Evolutionary conservation across 2,329 filamentous ascomycete genomes (phyloP).

Genomic region (Pyricularia grisea): DNA sequence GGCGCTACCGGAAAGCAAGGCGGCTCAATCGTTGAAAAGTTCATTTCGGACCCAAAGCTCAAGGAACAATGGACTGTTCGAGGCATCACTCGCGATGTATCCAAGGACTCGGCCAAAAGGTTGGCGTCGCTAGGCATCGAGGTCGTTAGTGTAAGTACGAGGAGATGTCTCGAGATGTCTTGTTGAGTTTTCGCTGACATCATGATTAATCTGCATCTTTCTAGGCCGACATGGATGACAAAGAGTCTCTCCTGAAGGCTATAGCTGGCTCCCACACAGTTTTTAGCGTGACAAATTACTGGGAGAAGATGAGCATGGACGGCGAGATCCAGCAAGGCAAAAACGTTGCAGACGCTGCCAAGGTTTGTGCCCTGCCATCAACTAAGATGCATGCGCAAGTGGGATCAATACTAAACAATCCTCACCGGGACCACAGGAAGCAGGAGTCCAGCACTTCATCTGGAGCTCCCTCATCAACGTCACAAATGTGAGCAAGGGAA

Average conservation of each 20-base stretch:
- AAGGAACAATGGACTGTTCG: conserved; percentile 20
- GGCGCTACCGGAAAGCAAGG: conserved; percentile 18
- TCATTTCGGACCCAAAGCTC: conserved; percentile 13
- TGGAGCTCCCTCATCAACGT: conserved; percentile 31
- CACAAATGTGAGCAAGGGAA: conserved; percentile 28
- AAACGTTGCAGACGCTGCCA: conserved; percentile 34
- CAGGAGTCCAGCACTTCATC: conserved; percentile 12
- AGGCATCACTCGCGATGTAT: conserved; percentile 37
- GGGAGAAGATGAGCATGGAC: conserved; percentile 31
- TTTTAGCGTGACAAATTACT: conserved; percentile 43
- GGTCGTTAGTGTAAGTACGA: conserved; percentile 20
- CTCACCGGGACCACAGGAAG: conserved; percentile 7
- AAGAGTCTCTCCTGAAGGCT: conserved; percentile 30
- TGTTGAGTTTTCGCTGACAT: neutral
- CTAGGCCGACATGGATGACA: conserved; percentile 39
- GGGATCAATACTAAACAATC: conserved; percentile 16
- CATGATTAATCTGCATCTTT: neutral
- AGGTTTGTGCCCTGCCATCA: conserved; percentile 17
- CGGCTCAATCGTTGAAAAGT: conserved; percentile 12
- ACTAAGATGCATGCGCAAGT: neutral
- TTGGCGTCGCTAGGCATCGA: conserved; percentile 34
- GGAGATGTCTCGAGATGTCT: too few species aligned
- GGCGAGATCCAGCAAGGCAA: conserved; percentile 35
- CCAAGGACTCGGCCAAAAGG: conserved; percentile 24
- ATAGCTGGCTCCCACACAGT: conserved; percentile 36